Evolutionary conservation across 345 rosid species (phyloP).

Genomic region (Brassica carinata): DNA sequence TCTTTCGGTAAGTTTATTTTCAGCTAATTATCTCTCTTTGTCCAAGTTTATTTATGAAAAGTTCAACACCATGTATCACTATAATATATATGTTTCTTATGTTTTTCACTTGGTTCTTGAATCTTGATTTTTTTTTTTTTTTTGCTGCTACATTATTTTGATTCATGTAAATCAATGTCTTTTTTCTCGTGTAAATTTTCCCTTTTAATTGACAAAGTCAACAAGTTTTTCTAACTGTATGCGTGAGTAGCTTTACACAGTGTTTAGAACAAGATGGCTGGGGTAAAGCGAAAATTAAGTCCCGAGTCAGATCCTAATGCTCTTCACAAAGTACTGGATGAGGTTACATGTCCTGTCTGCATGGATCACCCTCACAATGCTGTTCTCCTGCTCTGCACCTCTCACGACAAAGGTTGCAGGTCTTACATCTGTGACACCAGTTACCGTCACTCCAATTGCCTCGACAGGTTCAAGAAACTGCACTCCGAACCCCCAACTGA

Average conservation of each 20-base stretch:
- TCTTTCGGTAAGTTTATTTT: constrained; percentile 52
- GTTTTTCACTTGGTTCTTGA: constrained; percentile 5
- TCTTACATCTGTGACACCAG: constrained; percentile 92
- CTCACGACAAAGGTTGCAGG: constrained; percentile 89
- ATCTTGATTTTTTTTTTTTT: background rate
- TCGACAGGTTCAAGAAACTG: constrained; percentile 78
- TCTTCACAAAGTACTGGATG: constrained; percentile 84
- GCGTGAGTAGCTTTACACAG: constrained; percentile 78
- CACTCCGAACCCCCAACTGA: constrained; percentile 49
- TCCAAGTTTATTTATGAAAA: background rate
- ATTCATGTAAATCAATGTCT: background rate
- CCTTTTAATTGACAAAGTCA: background rate
- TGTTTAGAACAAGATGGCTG: constrained; percentile 81
- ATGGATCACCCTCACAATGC: constrained; percentile 99
- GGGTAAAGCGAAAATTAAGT: constrained; percentile 78
- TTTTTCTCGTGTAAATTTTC: background rate
- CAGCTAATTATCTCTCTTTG: constrained; percentile 21
- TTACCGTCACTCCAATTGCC: constrained; percentile 90
- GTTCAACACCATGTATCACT: constrained; percentile 7
- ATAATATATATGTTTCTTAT: background rate
- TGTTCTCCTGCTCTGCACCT: constrained; percentile 86
- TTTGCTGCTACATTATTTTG: no score
- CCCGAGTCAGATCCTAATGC: constrained; percentile 69
- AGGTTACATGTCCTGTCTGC: constrained; percentile 92
- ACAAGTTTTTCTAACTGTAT: constrained; percentile 51